These are phyloP conservation scores for Sphaerulina vaccinii DNA, from an alignment of 2,329 filamentous ascomycete genomes.

Conservation along the genomic window DNA sequence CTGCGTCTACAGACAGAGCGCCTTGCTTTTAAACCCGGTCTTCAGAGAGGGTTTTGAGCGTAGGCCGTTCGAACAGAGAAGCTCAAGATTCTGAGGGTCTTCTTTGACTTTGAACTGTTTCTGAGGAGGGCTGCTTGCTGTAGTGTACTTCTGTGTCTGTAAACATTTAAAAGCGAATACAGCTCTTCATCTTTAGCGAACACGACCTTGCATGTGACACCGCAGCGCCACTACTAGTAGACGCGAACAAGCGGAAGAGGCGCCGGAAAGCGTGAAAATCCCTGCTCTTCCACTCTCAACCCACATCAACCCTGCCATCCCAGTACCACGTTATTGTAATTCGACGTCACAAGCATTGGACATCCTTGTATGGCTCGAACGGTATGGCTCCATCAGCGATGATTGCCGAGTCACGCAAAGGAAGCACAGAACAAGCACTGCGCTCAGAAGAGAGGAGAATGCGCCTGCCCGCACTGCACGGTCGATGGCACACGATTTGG, in stretches of 20 bases:
- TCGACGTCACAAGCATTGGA: conserved; percentile 2
- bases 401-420: neutral
- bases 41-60: no score
- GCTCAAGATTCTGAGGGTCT: no score
- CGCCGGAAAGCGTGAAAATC: neutral
- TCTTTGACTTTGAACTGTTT: no score
- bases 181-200: no score
- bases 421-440: neutral
- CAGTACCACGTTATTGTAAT: conserved; percentile 4
- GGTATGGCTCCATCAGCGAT: neutral
- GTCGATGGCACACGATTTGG: neutral
- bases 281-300: neutral
- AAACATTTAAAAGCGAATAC: no score
- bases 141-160: no score
- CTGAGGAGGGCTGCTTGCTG: no score
- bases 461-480: neutral
- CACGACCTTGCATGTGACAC: neutral
- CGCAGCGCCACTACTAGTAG: no score
- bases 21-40: no score
- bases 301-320: neutral
- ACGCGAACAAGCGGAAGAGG: neutral
- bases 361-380: neutral
- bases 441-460: neutral
- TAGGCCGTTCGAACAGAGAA: no score
- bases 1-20: no score